Evolutionary conservation across 371 early-diverging fungal species (phyloP).

Genomic region (Batkoa obscura): DNA sequence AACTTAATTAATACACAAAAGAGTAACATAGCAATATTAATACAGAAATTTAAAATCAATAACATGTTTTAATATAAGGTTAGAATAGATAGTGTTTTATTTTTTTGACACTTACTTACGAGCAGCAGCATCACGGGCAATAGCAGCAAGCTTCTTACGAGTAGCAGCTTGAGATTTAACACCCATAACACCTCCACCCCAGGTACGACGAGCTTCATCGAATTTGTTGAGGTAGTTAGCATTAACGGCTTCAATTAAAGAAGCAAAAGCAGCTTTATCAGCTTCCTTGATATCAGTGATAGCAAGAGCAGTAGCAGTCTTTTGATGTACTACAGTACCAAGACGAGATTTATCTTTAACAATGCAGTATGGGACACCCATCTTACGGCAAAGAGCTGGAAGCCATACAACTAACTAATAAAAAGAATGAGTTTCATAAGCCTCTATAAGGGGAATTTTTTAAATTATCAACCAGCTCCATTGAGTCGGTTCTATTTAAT

Average conservation of each 20-base stretch:
- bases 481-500: no score
- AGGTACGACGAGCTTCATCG: slow-evolving; percentile 74
- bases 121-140: slow-evolving; percentile 29
- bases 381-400: slow-evolving; percentile 99
- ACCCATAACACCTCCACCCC: slow-evolving; percentile 97
- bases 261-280: slow-evolving; percentile 84
- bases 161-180: slow-evolving; percentile 71
- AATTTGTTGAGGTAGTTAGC: slow-evolving; percentile 82
- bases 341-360: slow-evolving; percentile 96
- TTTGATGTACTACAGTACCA: slow-evolving; percentile 97
- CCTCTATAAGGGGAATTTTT: slow-evolving; percentile 4
- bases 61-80: no score
- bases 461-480: no score
- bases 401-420: slow-evolving; percentile 81
- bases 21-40: no score
- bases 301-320: slow-evolving; percentile 95
- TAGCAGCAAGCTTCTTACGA: slow-evolving; percentile 53
- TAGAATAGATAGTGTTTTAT: no score
- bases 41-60: no score
- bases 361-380: slow-evolving; percentile 98
- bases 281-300: slow-evolving; percentile 88
- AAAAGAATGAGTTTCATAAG: not conserved
- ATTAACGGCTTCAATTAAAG: slow-evolving; percentile 80
- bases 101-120: slow-evolving; percentile 7
- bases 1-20: no score